Evolutionary conservation across 257 asterid genomes (phyloP), one percentile per base, ranked within the genome.

Genomic region (Scutellaria barbata): DNA sequence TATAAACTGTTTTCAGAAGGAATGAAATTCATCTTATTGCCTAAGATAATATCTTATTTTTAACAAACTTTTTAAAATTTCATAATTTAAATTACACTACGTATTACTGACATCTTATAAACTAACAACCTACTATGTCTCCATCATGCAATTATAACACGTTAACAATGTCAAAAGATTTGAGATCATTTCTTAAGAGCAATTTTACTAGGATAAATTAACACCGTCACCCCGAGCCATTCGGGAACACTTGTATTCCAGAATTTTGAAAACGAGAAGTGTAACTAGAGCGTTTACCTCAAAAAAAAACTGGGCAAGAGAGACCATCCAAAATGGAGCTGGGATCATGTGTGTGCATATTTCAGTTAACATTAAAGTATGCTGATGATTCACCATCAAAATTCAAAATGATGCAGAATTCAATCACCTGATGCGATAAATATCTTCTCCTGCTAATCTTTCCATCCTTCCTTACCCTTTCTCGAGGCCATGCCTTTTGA

Each of bases 391-490:
- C 13, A 52, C 58, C 58, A 67, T 52, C 37, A 17, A 52, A 52
- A 5, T 55, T 52, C 37, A 17, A 52, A 52, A 8, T 45, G 39
- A 25, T n/a, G 6, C 45, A 74, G 30, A 56, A 64, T 40, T 13
- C 8, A 11, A 56, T 57, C 41, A 59, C 74, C 61, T 66, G n/a
- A 51, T 61, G 51, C 10, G 37, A 46, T n/a, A 13, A 25, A 52
- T 56, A 43, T 56, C 63, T 58, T 1, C 37, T 5, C 4, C 69
- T 33, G 67, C 76, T 86, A 87, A 75, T 92, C 96, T 77, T 92
- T 92, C 96, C 97, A 85, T 53, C 88, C 86, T 40, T 83, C 96
- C 80, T 92, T 89, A 8, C 75, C 39, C 83, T 87, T 78, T 80
- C 90, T 81, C 10, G 95, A 53, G 48, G 92, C 77, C 3, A 83